phyloP scores from a whole-genome alignment of 1,284 basidiomycete genomes.

The Rhodotorula sp. region DNA sequence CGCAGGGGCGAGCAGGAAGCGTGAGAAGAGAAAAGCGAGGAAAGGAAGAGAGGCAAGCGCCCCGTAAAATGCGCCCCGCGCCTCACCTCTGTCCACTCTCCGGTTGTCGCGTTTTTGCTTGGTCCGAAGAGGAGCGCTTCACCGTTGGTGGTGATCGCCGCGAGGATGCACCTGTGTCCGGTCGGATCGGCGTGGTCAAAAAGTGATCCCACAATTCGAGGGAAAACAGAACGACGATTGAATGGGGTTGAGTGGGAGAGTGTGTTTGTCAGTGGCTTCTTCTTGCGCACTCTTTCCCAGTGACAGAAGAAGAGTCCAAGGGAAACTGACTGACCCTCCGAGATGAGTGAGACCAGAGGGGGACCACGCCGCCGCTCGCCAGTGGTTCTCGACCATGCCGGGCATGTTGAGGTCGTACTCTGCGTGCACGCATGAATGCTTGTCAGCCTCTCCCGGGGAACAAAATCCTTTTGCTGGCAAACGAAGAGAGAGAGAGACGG shows the following conservation, averaged over 20 bases:
- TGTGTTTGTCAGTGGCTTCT: too few species aligned
- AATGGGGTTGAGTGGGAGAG: too few species aligned
- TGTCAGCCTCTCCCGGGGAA: background rate
- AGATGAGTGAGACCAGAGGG: slow-evolving; percentile 24
- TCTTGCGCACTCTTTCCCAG: too few species aligned
- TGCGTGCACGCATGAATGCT: background rate
- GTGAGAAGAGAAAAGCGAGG: too few species aligned
- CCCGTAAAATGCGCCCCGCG: background rate
- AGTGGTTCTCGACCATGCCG: slow-evolving; percentile 12
- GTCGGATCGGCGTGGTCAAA: background rate
- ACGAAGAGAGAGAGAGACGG: background rate
- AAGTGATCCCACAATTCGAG: too few species aligned
- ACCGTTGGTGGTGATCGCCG: slow-evolving; percentile 22
- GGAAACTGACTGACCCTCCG: slow-evolving; percentile 15
- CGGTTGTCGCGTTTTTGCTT: slow-evolving; percentile 19
- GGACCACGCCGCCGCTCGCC: slow-evolving; percentile 25
- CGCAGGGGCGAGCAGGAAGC: background rate
- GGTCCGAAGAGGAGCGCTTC: slow-evolving; percentile 30
- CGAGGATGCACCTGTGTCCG: slow-evolving; percentile 21
- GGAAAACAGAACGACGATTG: too few species aligned
- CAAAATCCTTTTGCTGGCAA: too few species aligned
- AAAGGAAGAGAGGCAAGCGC: too few species aligned
- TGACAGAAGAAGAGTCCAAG: background rate
- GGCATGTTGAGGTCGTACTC: slow-evolving; percentile 18
- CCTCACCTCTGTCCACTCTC: slow-evolving; percentile 31